phyloP scores from a whole-genome alignment of 805 yeast genomes.

The Candida mattraensis region DNA sequence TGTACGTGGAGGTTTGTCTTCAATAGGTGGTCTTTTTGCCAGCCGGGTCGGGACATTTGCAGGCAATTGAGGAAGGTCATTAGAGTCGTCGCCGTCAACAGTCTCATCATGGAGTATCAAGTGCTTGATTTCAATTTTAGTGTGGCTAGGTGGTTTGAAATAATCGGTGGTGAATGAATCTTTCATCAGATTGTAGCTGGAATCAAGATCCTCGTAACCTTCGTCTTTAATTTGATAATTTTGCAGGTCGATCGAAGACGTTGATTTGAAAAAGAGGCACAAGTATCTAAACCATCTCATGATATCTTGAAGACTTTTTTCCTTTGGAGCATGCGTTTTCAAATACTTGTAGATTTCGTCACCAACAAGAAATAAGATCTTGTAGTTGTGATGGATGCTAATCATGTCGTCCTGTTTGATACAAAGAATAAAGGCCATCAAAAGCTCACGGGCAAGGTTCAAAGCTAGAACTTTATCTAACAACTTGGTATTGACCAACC shows the following conservation, averaged over 20 bases:
- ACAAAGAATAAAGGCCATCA: constrained; percentile 28
- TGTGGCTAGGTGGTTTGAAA: constrained; percentile 22
- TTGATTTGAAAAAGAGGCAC: constrained; percentile 43
- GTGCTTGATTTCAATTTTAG: constrained; percentile 29
- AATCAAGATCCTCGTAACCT: constrained; percentile 43
- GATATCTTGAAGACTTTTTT: constrained; percentile 23
- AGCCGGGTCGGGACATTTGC: constrained; percentile 22
- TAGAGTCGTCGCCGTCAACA: constrained; percentile 16
- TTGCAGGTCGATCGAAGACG: constrained; percentile 47
- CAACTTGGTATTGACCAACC: constrained; percentile 13
- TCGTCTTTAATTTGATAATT: constrained; percentile 44
- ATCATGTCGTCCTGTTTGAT: constrained; percentile 32
- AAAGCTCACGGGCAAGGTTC: constrained; percentile 27
- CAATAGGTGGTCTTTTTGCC: constrained; percentile 24
- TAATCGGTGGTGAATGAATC: constrained; percentile 28
- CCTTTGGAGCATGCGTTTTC: constrained; percentile 9
- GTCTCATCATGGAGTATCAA: constrained; percentile 14
- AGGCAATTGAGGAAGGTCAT: constrained; percentile 15
- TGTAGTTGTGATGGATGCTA: constrained; percentile 29
- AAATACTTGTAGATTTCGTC: constrained; percentile 23
- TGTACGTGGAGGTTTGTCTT: constrained; percentile 35
- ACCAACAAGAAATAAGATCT: constrained; percentile 26
- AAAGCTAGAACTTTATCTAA: constrained; percentile 22
- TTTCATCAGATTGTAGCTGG: constrained; percentile 30
- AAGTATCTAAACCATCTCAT: constrained; percentile 34